Percentiles rank a stretch among this genome's conserved stretches.
Evolutionary conservation across 1,139 yeast genomes (phyloP).

Genomic region (Blastobotrys buckinghamii): DNA sequence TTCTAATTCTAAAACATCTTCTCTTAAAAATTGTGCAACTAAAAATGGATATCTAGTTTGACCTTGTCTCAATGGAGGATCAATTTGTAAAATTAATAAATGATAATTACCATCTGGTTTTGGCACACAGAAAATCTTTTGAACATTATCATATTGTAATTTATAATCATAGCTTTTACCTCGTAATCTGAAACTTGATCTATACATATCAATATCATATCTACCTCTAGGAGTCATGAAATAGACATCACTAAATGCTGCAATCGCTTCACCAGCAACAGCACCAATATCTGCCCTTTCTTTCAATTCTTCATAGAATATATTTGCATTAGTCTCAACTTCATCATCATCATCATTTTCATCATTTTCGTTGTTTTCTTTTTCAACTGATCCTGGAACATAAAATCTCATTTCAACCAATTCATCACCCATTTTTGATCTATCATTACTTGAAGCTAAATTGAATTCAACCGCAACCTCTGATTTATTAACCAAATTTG

Average conservation of each 20-base stretch:
- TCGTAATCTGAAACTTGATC: conserved; percentile 79
- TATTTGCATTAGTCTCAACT: conserved; percentile 71
- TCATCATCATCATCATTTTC: conserved; percentile 38
- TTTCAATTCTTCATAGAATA: conserved; percentile 83
- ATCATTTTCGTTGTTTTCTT: conserved; percentile 29
- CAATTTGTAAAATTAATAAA: conserved; percentile 79
- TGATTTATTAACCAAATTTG: conserved; percentile 87
- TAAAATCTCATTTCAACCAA: conserved; percentile 90
- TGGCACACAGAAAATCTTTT: conserved; percentile 85
- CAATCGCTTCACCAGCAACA: conserved; percentile 95
- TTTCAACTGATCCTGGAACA: conserved; percentile 72
- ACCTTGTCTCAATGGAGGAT: conserved; percentile 92
- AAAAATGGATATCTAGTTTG: conserved; percentile 94
- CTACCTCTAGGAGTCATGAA: conserved; percentile 96
- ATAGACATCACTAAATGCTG: conserved; percentile 82
- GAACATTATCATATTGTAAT: conserved; percentile 84
- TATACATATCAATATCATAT: conserved; percentile 93
- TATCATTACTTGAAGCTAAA: conserved; percentile 49
- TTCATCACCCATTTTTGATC: conserved; percentile 82
- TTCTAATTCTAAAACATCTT: conserved; percentile 89
- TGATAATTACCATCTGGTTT: conserved; percentile 93
- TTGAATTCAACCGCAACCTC: conserved; percentile 91
- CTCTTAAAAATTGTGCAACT: conserved; percentile 80
- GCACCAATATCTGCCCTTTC: conserved; percentile 96
- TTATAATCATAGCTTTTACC: conserved; percentile 98